Percentiles rank a stretch among this genome's conserved stretches.
Conservation (phyloP, 345 rosid species). For the Rhizophora apiculata region DNA sequence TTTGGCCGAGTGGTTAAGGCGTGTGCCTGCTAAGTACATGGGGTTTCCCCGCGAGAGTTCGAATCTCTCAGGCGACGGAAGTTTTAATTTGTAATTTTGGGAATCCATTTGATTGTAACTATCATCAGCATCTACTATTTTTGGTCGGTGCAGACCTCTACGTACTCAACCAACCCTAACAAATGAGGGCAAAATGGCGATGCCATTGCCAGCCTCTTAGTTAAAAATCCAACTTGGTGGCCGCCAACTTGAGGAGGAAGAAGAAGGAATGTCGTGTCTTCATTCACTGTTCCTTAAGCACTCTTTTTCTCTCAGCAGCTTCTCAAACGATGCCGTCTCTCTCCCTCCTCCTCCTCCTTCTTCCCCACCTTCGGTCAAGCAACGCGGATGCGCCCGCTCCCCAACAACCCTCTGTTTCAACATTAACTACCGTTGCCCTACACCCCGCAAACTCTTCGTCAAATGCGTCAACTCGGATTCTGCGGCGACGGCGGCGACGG, state of each 20-base stretch:
- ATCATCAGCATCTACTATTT: too few species aligned
- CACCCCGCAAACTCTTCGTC: not conserved
- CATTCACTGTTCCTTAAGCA: not conserved
- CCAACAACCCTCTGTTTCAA: too few species aligned
- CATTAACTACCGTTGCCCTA: not conserved
- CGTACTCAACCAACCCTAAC: too few species aligned
- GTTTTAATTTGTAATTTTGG: too few species aligned
- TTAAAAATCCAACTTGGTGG: too few species aligned
- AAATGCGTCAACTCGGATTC: conserved; percentile 1
- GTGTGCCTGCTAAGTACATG: conserved; percentile 85
- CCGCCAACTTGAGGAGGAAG: too few species aligned
- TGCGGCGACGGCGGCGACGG: not conserved
- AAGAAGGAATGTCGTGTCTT: not conserved
- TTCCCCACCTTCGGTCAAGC: not conserved
- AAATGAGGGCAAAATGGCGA: too few species aligned
- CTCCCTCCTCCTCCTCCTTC: not conserved
- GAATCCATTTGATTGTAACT: too few species aligned
- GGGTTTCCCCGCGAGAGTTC: conserved; percentile 83
- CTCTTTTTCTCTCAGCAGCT: not conserved
- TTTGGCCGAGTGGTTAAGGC: conserved; percentile 94
- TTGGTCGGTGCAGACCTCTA: too few species aligned
- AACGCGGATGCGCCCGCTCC: not conserved
- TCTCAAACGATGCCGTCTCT: not conserved
- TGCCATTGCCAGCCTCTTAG: too few species aligned
- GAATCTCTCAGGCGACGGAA: conserved; percentile 68